Base-by-base conservation (phyloP, 2,329 filamentous ascomycete genomes). In the Ophiostoma angusticollis region DNA sequence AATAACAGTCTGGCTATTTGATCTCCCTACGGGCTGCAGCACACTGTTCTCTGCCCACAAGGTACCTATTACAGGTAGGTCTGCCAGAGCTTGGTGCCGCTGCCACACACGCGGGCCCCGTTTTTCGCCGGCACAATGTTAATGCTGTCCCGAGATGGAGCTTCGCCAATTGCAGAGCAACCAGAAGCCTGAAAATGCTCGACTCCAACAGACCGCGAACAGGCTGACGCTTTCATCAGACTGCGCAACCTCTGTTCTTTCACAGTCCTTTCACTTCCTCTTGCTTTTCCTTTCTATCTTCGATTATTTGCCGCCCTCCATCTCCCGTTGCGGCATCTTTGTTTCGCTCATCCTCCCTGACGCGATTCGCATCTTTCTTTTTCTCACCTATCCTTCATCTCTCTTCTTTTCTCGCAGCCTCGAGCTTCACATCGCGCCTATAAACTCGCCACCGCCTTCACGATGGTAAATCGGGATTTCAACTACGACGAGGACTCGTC, bases 401-500 rank as follows among this genome's bases (percentile, higher is more conserved):
- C n/a, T n/a, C n/a, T n/a, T n/a, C n/a, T n/a, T n/a, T n/a, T n/a
- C n/a, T n/a, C n/a, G n/a, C n/a, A n/a, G n/a, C n/a, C n/a, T n/a
- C n/a, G n/a, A n/a, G n/a, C n/a, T n/a, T n/a, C n/a, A n/a, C n/a
- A n/a, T n/a, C n/a, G n/a, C n/a, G n/a, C n/a, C n/a, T n/a, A n/a
- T n/a, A n/a, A n/a, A n/a, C n/a, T n/a, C n/a, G n/a, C n/a, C 31
- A 25, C 12, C n/a, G 4, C 4, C 13, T 13, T 19, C 28, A 31
- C 27, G 7, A 48, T 48, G 46, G 25, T 44, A 3, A 32, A 37
- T 5, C 40, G 39, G 14, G 42, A 40, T n/a, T 18, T 41, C 2
- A 30, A 22, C 9, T 46, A 35, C 33, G 44, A 31, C 32, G 44
- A 64, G 51, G 74, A 78, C 45, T 78, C 73, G 40, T 80, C 82